Evolutionary conservation across 306 rosid genomes (phyloP).

Genomic region (Vicia sativa): DNA sequence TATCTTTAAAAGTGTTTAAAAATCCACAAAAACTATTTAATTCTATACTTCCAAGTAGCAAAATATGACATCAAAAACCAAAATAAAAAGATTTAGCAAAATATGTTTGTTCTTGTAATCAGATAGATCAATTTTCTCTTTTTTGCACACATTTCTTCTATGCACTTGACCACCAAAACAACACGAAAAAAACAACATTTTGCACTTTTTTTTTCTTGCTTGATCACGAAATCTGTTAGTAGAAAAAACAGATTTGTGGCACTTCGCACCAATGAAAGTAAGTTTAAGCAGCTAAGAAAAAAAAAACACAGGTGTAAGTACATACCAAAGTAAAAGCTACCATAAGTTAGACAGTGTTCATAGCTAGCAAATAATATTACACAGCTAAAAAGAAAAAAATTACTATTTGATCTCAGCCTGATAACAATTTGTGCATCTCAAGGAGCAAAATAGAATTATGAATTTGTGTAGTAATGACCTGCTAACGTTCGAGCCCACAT

Average conservation of each 20-base stretch:
- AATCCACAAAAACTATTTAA: too few species aligned
- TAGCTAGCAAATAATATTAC: conserved; percentile 35
- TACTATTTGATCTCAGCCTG: conserved; percentile 32
- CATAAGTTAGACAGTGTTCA: conserved; percentile 20
- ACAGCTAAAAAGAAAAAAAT: conserved; percentile 29
- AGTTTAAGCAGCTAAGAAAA: not conserved
- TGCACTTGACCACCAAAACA: not conserved
- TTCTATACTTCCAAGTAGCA: too few species aligned
- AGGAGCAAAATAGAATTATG: conserved; percentile 30
- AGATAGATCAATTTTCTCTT: not conserved
- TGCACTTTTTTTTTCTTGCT: not conserved
- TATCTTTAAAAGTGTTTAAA: too few species aligned
- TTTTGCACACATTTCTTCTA: not conserved
- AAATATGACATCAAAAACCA: too few species aligned
- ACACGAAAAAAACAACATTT: not conserved
- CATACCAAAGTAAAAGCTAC: conserved; percentile 23
- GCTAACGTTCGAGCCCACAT: conserved; percentile 32
- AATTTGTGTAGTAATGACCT: conserved; percentile 19
- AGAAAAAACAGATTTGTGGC: not conserved
- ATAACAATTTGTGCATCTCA: conserved; percentile 42
- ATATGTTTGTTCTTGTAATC: not conserved
- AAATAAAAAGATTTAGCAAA: not conserved
- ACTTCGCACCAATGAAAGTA: not conserved
- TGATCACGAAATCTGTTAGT: not conserved
- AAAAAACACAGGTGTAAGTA: not conserved